Conservation (phyloP, 2,329 filamentous ascomycete genomes). For the Cladorrhinum sp. region DNA sequence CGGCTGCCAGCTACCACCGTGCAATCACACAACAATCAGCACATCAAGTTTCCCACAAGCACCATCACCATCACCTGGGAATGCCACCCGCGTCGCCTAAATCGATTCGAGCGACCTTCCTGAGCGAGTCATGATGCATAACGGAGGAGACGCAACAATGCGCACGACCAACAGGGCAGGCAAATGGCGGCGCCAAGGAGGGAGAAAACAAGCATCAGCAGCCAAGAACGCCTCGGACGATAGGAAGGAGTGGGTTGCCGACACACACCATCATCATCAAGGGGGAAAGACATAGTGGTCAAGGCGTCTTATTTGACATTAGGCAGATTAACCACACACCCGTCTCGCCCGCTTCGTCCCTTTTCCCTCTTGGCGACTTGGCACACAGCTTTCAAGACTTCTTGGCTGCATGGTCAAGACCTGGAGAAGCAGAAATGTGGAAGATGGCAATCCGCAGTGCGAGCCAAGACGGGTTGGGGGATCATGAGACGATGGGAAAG, state of each 20-base stretch:
- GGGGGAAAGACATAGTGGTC: neutral
- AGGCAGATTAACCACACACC: constrained; percentile 6
- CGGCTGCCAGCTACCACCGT: no score
- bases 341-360: neutral
- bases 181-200: neutral
- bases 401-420: constrained; percentile 8
- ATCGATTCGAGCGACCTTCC: constrained; percentile 18
- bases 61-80: constrained; percentile 18
- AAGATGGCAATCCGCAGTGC: neutral
- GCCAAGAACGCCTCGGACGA: constrained; percentile 7
- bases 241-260: constrained; percentile 2
- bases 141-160: neutral
- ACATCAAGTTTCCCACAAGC: neutral
- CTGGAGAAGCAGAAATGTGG: neutral
- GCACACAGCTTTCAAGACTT: neutral
- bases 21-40: no score
- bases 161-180: neutral
- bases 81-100: constrained; percentile 8
- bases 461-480: neutral
- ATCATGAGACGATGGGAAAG: neutral
- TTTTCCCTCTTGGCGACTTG: constrained; percentile 7
- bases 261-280: neutral
- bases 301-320: constrained; percentile 11
- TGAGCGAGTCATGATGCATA: neutral
- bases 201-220: neutral